Conservation (phyloP, 306 rosid genomes). For the Senna siamea region DNA sequence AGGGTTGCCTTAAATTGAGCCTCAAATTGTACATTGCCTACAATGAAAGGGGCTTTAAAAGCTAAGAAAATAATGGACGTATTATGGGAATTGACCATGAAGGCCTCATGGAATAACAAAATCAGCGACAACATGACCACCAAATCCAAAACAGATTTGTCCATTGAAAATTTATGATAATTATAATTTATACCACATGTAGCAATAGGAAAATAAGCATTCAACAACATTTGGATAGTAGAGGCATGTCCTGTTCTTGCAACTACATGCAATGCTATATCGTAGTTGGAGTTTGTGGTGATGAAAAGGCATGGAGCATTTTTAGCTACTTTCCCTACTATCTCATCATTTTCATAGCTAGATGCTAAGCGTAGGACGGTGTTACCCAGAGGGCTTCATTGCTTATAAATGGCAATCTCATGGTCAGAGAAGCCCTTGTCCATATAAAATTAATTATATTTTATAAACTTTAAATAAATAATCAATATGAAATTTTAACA, state of each 20-base stretch:
- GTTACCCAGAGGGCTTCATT: neutral
- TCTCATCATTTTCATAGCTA: neutral
- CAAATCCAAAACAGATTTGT: neutral
- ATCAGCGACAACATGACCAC: neutral
- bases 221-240: neutral
- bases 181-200: neutral
- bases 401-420: neutral
- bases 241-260: neutral
- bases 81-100: neutral
- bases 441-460: no score
- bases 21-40: neutral
- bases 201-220: neutral
- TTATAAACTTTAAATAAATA: no score
- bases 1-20: neutral
- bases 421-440: neutral
- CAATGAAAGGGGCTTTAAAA: neutral
- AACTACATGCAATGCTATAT: neutral
- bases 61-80: neutral
- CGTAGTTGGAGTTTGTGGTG: neutral
- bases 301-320: neutral
- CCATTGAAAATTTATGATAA: no score
- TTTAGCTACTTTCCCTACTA: neutral
- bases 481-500: no score
- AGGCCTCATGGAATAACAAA: constrained; percentile 18
- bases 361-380: neutral